Base-by-base conservation (phyloP, 2,329 filamentous ascomycete genomes). In the Hymenotorrendiella dingleyae region DNA sequence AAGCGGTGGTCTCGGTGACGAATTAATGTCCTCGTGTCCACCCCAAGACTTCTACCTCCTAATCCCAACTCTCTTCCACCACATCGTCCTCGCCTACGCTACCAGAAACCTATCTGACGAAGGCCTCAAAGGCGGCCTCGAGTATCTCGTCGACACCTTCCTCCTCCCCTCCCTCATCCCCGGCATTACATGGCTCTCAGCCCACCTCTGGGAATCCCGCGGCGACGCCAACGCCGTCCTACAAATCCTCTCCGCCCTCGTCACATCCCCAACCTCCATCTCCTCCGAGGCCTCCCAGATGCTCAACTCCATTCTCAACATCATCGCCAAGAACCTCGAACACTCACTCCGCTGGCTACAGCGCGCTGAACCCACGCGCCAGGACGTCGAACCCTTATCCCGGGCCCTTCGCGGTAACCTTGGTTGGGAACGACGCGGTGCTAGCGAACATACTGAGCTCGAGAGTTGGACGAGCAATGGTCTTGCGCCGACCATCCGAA, bases 41-140 rank as follows among this genome's bases (percentile, higher is more conserved):
- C 87, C 87, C 1, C 86, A 90, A 57, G 81, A 89, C 28, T 93
- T 93, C 59, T 91, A 91, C 55, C 67, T 86, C 14, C 71, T 93
- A 4, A 79, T 89, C 11, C 84, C 87, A 1, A 83, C 84, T 0
- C 66, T 93, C 0, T 89, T 91, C 58, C 75, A 83, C 52, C 83
- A 88, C 53, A 86, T 84, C 30, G 76, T 88, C 0, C 67, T 84
- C 26, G 86, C 84, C 1, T 80, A 80, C 52, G 76, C 76, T n/a
- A 72, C 72, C 1, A 79, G 79, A 5, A 70, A 77, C 29, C 63
- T 94, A 4, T 74, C 74, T 1, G 76, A 87, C 33, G 82, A 89
- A 28, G 77, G 73, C 26, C 71, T 93, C 0, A 87, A 84, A 60
- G 76, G 78, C 10, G 87, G 86, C 1, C 67, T 93, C 6, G 86